These are phyloP conservation scores for Hymenoscyphus albidus DNA, from an alignment of 2,329 filamentous ascomycete species.

Conservation along the genomic window DNA sequence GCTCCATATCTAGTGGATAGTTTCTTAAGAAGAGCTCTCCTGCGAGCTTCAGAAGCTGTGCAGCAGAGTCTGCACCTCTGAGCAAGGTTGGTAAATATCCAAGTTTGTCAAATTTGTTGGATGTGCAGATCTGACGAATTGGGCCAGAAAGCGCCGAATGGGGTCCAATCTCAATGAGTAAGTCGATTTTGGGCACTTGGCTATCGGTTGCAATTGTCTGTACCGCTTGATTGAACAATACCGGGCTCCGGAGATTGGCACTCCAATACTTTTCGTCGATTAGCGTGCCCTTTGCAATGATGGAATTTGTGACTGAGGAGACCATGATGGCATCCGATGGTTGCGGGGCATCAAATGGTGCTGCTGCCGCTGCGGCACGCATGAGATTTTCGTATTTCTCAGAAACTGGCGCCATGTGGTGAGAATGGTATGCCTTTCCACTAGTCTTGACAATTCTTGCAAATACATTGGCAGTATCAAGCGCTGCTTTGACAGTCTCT, in stretches of 20 bases:
- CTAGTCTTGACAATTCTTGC: slow-evolving; percentile 20
- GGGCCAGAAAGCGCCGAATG: slow-evolving; percentile 11
- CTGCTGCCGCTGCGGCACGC: background rate
- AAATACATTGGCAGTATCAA: background rate
- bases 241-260: slow-evolving; percentile 42
- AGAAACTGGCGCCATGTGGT: slow-evolving; percentile 30
- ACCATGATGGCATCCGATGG: background rate
- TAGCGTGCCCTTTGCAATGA: background rate
- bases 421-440: slow-evolving; percentile 40
- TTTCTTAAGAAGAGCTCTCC: no score
- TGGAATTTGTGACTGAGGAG: background rate
- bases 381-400: slow-evolving; percentile 21
- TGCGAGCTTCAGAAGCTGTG: no score
- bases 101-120: slow-evolving; percentile 32
- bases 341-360: background rate
- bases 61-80: background rate
- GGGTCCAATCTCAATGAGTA: slow-evolving; percentile 15
- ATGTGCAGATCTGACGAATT: slow-evolving; percentile 12
- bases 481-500: background rate
- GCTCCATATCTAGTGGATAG: no score
- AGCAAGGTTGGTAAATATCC: background rate
- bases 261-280: slow-evolving; percentile 40
- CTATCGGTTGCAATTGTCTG: background rate
- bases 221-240: slow-evolving; percentile 35
- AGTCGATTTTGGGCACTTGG: background rate